Evolutionary conservation across 2,329 filamentous ascomycete genomes (phyloP).

Genomic region (Periglandula ipomoeae): DNA sequence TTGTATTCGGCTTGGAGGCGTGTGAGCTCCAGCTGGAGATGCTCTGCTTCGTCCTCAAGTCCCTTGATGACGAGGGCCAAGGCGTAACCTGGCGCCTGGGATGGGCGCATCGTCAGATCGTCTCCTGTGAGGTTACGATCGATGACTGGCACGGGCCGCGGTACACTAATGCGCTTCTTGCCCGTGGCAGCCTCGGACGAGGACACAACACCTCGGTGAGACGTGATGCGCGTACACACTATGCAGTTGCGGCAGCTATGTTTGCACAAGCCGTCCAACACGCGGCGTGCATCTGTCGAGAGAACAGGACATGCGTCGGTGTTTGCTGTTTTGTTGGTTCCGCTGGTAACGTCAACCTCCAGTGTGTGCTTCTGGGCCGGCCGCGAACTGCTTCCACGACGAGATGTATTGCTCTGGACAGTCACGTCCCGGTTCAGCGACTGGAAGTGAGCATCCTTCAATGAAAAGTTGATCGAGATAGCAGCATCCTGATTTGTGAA

Average conservation of each 20-base stretch:
- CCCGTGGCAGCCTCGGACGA: conserved; percentile 27
- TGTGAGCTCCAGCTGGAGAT: conserved; percentile 63
- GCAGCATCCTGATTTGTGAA: conserved; percentile 24
- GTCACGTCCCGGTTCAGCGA: conserved; percentile 10
- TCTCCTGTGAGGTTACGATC: conserved; percentile 43
- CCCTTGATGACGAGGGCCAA: conserved; percentile 78
- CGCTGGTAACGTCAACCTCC: conserved; percentile 15
- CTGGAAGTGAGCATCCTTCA: conserved; percentile 11
- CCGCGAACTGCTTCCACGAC: conserved; percentile 17
- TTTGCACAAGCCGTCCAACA: conserved; percentile 43
- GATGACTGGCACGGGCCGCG: conserved; percentile 58
- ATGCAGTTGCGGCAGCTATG: conserved; percentile 49
- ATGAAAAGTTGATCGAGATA: conserved; percentile 21
- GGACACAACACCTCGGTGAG: conserved; percentile 30
- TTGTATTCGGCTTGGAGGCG: conserved; percentile 54
- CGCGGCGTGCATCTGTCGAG: conserved; percentile 40
- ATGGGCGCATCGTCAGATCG: conserved; percentile 52
- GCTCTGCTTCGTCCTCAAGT: conserved; percentile 68
- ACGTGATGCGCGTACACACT: conserved; percentile 45
- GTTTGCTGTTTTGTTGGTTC: conserved; percentile 16
- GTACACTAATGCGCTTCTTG: conserved; percentile 52
- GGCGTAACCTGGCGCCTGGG: conserved; percentile 61
- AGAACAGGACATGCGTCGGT: conserved; percentile 34
- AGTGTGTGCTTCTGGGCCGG: conserved; percentile 16
- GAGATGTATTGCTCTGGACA: conserved; percentile 17